Percentiles rank a stretch among this genome's conserved stretches.
These are phyloP conservation scores for Picochlorum sp. DNA, from an alignment of 139 green algal genomes.

Conservation along the genomic window DNA sequence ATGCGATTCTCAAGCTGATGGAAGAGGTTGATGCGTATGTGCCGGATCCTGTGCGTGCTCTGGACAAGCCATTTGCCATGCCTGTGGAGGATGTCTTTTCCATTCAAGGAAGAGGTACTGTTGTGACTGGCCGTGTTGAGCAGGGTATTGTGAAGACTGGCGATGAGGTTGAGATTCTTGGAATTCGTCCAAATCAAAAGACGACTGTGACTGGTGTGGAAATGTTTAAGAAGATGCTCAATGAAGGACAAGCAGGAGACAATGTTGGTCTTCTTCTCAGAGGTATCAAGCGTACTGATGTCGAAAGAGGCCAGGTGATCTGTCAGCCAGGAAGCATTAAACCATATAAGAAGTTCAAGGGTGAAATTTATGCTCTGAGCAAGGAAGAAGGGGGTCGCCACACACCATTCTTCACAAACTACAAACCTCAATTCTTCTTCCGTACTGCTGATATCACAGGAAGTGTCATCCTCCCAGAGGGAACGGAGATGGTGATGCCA, in stretches of 20 bases:
- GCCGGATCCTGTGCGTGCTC: conserved; percentile 61
- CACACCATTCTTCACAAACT: conserved; percentile 97
- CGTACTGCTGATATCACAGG: conserved; percentile 92
- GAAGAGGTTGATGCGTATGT: conserved; percentile 78
- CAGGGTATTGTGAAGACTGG: conserved; percentile 87
- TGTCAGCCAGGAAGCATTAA: conserved; percentile 82
- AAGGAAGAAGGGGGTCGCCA: conserved; percentile 98
- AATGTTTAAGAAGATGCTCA: conserved; percentile 98
- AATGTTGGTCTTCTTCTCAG: conserved; percentile 95
- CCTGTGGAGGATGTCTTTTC: conserved; percentile 96
- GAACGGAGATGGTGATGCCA: conserved; percentile 95
- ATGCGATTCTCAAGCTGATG: conserved; percentile 88
- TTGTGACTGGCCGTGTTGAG: conserved; percentile 91
- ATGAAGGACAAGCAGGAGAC: conserved; percentile 88
- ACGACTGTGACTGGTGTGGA: conserved; percentile 90
- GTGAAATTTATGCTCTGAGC: conserved; percentile 89
- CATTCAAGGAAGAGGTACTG: conserved; percentile 91
- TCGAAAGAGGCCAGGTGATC: conserved; percentile 82
- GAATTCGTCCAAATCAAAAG: conserved; percentile 69
- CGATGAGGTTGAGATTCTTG: conserved; percentile 92
- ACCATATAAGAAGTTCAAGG: conserved; percentile 64
- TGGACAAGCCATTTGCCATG: conserved; percentile 97
- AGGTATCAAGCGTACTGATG: conserved; percentile 90
- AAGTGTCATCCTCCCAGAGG: conserved; percentile 71
- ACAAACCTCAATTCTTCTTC: conserved; percentile 98